These are phyloP conservation scores for Chamaenerion angustifolium DNA, from an alignment of 345 rosid genomes.

Conservation along the genomic window DNA sequence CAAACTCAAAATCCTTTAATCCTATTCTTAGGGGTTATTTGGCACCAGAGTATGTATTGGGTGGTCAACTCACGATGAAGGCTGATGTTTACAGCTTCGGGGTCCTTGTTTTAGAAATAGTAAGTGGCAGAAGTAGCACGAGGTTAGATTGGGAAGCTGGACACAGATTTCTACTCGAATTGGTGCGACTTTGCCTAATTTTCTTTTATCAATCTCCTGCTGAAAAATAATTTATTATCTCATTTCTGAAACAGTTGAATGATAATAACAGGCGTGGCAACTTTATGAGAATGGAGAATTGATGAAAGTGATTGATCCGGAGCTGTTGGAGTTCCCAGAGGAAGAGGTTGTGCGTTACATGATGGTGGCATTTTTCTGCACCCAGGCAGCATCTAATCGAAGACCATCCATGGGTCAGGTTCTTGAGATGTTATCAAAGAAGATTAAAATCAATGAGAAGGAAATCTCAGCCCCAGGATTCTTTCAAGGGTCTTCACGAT, in stretches of 20 bases:
- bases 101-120: conserved; percentile 42
- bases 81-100: conserved; percentile 72
- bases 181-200: conserved; percentile 16
- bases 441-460: too few species aligned
- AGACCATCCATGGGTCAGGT: too few species aligned
- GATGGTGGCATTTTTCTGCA: too few species aligned
- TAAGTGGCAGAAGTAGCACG: conserved; percentile 41
- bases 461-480: too few species aligned
- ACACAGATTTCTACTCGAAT: conserved; percentile 36
- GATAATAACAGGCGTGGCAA: conserved; percentile 40
- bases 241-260: not conserved
- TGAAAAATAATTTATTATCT: not conserved
- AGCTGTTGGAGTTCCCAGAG: conserved; percentile 29
- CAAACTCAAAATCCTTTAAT: too few species aligned
- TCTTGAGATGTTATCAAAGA: too few species aligned
- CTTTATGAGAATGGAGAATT: conserved; percentile 31
- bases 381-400: too few species aligned
- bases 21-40: conserved; percentile 37
- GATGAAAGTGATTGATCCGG: conserved; percentile 42
- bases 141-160: conserved; percentile 29
- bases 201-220: not conserved
- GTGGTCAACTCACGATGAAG: conserved; percentile 55
- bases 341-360: too few species aligned
- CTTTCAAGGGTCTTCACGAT: too few species aligned
- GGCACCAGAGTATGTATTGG: conserved; percentile 61